Conservation (phyloP, 331 rosid genomes). For the Quercus tomentella region DNA sequence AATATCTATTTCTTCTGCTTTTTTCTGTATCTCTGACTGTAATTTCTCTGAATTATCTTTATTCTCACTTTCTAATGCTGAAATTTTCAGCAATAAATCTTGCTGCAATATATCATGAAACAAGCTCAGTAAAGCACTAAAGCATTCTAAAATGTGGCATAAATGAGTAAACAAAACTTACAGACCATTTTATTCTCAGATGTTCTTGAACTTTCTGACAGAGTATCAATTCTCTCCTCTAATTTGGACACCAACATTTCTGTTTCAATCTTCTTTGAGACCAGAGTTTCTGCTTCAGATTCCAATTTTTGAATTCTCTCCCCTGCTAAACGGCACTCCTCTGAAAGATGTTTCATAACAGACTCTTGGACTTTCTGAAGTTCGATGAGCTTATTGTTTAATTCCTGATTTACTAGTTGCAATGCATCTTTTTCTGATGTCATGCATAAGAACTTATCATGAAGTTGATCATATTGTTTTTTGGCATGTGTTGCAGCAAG, state of each 20-base stretch:
- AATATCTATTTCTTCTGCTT: slow-evolving; percentile 54
- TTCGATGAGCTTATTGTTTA: slow-evolving; percentile 46
- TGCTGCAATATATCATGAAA: slow-evolving; percentile 49
- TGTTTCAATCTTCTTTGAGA: slow-evolving; percentile 60
- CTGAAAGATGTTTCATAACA: slow-evolving; percentile 40
- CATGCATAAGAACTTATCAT: slow-evolving; percentile 38
- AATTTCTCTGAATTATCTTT: slow-evolving; percentile 48
- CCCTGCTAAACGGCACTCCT: slow-evolving; percentile 44
- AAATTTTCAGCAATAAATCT: slow-evolving; percentile 63
- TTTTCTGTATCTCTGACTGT: slow-evolving; percentile 59
- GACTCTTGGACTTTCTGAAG: slow-evolving; percentile 64
- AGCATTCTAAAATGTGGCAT: slow-evolving; percentile 7
- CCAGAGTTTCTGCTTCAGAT: slow-evolving; percentile 60
- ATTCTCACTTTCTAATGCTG: slow-evolving; percentile 61
- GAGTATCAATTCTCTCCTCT: slow-evolving; percentile 49
- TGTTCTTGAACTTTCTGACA: slow-evolving; percentile 56
- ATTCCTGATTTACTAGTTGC: slow-evolving; percentile 42
- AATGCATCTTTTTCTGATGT: slow-evolving; percentile 54
- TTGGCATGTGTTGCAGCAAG: slow-evolving; percentile 51
- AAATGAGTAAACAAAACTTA: slow-evolving; percentile 14
- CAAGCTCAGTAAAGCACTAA: slow-evolving; percentile 19
- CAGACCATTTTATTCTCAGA: slow-evolving; percentile 71
- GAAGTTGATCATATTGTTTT: slow-evolving; percentile 52
- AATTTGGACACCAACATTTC: slow-evolving; percentile 57
- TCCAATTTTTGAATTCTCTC: slow-evolving; percentile 65